Conservation (phyloP, 441 rosid genomes). For the Adansonia grandidieri region DNA sequence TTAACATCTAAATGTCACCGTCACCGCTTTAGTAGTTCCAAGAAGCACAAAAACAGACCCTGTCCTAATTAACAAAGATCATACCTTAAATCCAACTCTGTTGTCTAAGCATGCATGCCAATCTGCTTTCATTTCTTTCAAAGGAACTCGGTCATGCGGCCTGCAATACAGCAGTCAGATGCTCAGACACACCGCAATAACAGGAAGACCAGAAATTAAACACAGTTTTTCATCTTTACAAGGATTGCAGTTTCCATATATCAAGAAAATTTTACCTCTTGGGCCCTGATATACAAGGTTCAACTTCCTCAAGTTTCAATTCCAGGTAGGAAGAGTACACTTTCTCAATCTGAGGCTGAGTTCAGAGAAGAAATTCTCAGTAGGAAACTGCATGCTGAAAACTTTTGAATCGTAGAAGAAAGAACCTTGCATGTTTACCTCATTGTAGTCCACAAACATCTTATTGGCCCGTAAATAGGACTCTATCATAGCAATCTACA, state of each 20-base stretch:
- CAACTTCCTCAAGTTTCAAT: constrained; percentile 80
- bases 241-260: not conserved
- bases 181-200: constrained; percentile 9
- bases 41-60: not conserved
- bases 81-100: constrained; percentile 93
- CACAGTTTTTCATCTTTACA: not conserved
- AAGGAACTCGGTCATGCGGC: constrained; percentile 89
- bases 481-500: constrained; percentile 88
- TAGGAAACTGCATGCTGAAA: constrained; percentile 21
- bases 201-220: not conserved
- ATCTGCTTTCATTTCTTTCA: constrained; percentile 91
- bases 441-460: constrained; percentile 91
- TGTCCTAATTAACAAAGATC: constrained; percentile 23
- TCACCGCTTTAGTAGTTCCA: not conserved
- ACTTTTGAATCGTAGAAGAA: constrained; percentile 15
- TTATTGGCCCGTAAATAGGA: constrained; percentile 87
- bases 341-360: constrained; percentile 72
- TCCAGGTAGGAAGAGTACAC: constrained; percentile 72
- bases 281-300: constrained; percentile 92
- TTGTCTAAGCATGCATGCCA: constrained; percentile 93
- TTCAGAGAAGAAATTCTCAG: constrained; percentile 30
- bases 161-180: constrained; percentile 42
- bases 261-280: constrained; percentile 59
- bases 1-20: constrained; percentile 2
- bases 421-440: constrained; percentile 50